A percentile compares a stretch with the other conserved stretches of the same genome.
These are phyloP conservation scores for Saprolegnia parasitica DNA, from an alignment of 352 stramenopile species.

Conservation along the genomic window DNA sequence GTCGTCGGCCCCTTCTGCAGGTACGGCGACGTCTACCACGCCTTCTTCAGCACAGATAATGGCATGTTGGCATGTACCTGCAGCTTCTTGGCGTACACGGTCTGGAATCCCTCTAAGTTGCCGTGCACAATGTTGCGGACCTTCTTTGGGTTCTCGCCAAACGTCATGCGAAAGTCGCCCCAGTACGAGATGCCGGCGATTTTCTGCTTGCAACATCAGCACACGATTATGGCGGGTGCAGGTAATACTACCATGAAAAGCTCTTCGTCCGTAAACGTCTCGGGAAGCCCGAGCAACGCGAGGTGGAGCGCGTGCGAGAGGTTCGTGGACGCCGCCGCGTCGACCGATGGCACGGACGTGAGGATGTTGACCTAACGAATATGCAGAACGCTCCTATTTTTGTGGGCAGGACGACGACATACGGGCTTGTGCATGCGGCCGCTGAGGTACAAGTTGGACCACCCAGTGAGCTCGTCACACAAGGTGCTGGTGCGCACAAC, in stretches of 20 bases:
- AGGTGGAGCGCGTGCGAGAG: conserved; percentile 70
- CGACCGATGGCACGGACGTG: conserved; percentile 42
- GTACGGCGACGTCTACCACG: conserved; percentile 55
- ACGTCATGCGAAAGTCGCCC: conserved; percentile 87
- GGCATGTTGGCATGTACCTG: conserved; percentile 37
- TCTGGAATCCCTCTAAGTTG: conserved; percentile 66
- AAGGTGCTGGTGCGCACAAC: conserved; percentile 78
- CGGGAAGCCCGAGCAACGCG: conserved; percentile 62
- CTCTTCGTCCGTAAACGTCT: conserved; percentile 76
- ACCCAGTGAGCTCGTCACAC: conserved; percentile 66
- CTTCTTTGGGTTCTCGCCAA: conserved; percentile 88
- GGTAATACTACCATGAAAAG: conserved; percentile 66
- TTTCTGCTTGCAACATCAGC: conserved; percentile 37
- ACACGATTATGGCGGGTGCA: conserved; percentile 27
- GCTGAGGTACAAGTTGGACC: conserved; percentile 84
- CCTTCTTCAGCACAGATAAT: conserved; percentile 8
- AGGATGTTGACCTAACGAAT: conserved; percentile 55
- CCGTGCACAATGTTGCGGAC: conserved; percentile 88
- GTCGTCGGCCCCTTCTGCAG: conserved; percentile 31
- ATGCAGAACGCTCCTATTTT: too few relatives aligned
- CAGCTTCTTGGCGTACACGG: conserved; percentile 73
- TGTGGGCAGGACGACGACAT: too few relatives aligned
- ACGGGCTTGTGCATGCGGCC: conserved; percentile 85
- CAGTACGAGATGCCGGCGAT: conserved; percentile 87
- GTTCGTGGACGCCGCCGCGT: conserved; percentile 51